These are phyloP conservation scores for Lachancea kluyveri DNA, from an alignment of 805 yeast genomes.

Conservation along the genomic window DNA sequence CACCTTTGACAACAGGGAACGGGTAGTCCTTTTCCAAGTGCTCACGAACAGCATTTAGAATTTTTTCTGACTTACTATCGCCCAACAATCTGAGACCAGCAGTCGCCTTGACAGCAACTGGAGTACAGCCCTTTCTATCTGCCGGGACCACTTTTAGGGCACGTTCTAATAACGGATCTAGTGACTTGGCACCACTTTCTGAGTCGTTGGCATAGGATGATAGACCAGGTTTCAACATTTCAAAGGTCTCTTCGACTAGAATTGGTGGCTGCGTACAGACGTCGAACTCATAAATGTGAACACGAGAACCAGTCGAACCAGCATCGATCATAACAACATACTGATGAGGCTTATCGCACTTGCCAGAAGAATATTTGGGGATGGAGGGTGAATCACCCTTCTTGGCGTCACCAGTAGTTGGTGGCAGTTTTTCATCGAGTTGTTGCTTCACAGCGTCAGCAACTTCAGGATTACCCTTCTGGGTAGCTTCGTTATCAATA, in stretches of 20 bases:
- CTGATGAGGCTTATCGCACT: conserved; percentile 43
- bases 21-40: conserved; percentile 81
- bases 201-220: conserved; percentile 79
- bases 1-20: conserved; percentile 81
- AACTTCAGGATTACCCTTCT: conserved; percentile 18
- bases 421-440: no score
- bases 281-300: conserved; percentile 89
- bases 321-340: conserved; percentile 95
- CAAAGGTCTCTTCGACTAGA: conserved; percentile 71
- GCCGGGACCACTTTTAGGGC: conserved; percentile 79
- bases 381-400: conserved; percentile 22
- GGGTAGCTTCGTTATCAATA: conserved; percentile 17
- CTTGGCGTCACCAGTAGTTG: conserved; percentile 8
- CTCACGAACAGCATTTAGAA: conserved; percentile 66
- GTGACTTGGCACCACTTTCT: conserved; percentile 79
- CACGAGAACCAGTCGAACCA: conserved; percentile 95
- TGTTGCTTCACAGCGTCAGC: conserved; percentile 22
- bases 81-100: conserved; percentile 93
- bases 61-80: conserved; percentile 59
- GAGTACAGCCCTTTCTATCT: conserved; percentile 71
- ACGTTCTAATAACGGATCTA: conserved; percentile 70
- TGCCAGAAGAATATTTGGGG: conserved; percentile 10
- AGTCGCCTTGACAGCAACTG: conserved; percentile 95
- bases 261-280: conserved; percentile 80
- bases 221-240: conserved; percentile 90